Evolutionary conservation across 805 yeast species (phyloP), one percentile per base, ranked within the genome.

Genomic region (Metschnikowia amazonensis): DNA sequence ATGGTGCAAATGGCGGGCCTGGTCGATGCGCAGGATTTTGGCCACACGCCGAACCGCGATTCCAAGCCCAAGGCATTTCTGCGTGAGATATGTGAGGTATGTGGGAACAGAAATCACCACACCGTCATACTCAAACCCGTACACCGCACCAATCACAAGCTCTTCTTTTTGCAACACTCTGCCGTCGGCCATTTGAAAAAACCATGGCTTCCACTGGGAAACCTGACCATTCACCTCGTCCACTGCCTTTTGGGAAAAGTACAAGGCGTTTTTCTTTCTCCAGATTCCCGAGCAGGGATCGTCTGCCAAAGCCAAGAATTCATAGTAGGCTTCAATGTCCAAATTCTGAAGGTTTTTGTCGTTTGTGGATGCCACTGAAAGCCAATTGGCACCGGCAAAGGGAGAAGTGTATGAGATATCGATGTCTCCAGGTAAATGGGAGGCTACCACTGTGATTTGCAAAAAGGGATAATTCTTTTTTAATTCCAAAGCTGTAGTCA

Each of bases 321-420:
- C 70, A 23, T 52, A 51, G 53, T 83, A 84, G 0, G 78, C 79
- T 2, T 71, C 61, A 25, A 62, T 62, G 55, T 83, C 89, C 17
- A 67, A 55, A 20, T 43, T 41, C 36, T 57, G 60, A n/a, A 44
- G 42, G 7, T 27, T 16, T 16, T 18, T 32, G 17, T 77, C 79
- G 3, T 67, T 66, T 1, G 49, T 47, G 1, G 53, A 33, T 2
- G 86, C 87, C 63, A 80, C 79, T 10, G 84, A 76, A 39, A 68
- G 70, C 86, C 88, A 83, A 53, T 82, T 79, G 37, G 88, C 89
- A 3, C 89, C 89, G 0, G 88, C 89, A 59, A 71, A 77, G 3
- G 88, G 87, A 0, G 85, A 80, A 2, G 86, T 74, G 57, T 79
- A 83, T 8, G 72, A 72, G 42, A 74, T 72, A 38, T 60, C 51